Conservation (phyloP, 192 early-diverging fungal species). For the Phycomyces blakesleeanus region DNA sequence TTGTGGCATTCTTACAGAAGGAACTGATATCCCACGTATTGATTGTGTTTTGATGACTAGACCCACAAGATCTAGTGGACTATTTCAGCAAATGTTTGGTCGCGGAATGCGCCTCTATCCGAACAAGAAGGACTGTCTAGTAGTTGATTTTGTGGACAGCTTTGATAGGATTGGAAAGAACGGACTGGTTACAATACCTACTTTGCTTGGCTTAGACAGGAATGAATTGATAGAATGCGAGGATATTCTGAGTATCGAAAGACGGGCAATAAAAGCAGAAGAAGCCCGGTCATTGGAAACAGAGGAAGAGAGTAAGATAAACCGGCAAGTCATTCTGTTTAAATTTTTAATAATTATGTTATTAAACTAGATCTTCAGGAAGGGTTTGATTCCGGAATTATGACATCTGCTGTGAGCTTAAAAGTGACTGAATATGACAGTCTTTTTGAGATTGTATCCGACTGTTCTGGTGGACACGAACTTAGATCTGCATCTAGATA, state of each 20-base stretch:
- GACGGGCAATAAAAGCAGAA: constrained; percentile 4
- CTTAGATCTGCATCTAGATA: constrained; percentile 24
- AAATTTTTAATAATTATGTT: neutral
- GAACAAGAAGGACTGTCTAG: constrained; percentile 72
- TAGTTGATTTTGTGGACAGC: constrained; percentile 86
- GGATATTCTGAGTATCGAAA: constrained; percentile 28
- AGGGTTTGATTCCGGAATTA: neutral
- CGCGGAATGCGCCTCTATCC: constrained; percentile 72
- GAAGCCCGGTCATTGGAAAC: neutral
- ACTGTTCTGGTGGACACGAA: constrained; percentile 29
- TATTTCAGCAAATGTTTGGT: constrained; percentile 96
- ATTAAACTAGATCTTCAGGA: neutral
- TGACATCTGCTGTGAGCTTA: constrained; percentile 17
- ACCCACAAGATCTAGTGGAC: constrained; percentile 77
- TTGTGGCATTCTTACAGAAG: constrained; percentile 77
- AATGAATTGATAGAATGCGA: constrained; percentile 20
- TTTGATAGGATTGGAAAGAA: constrained; percentile 39
- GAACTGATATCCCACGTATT: constrained; percentile 80
- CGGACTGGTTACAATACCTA: constrained; percentile 67
- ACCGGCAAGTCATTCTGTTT: constrained; percentile 3
- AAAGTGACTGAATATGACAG: constrained; percentile 51
- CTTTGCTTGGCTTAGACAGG: constrained; percentile 75
- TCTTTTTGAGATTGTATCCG: constrained; percentile 40
- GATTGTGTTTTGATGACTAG: constrained; percentile 86
- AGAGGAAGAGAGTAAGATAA: constrained; percentile 7